Evolutionary conservation across 129 eudicot species (phyloP), one percentile per base, ranked within the genome.

Genomic region (Centaurea solstitialis): DNA sequence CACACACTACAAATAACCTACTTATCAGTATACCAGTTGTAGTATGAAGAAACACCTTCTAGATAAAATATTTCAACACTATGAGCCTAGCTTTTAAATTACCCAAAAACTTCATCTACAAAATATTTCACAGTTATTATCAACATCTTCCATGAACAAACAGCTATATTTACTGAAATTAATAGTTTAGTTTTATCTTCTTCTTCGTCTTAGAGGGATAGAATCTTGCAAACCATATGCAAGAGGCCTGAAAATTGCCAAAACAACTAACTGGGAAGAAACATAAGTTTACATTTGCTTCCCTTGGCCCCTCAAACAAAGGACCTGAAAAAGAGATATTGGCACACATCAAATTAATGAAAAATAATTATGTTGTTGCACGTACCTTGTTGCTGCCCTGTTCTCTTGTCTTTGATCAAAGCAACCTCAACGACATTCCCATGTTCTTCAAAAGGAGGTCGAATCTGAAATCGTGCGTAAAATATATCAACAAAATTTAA

Each of bases 351-450:
- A 64, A 76, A 77, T 59, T 30, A 75, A 37, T 47, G 61, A 70
- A 24, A 73, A 50, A 68, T 21, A 17, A 38, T 38, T 72, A 21
- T 68, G 65, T 30, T 72, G 43, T 77, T 61, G 82, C 80, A 83
- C 88, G 85, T 93, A 93, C 99, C 99, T 93, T 96, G 99, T 69
- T 93, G 98, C 79, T 86, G 97, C 69, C 99, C 99, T 41, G 99
- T 88, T 87, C 93, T 89, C 85, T 90, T 93, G 82, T 96, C 99
- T 85, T 85, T 96, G 70, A 96, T 96, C 82, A 96, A 83, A 82
- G 98, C 98, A 91, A 96, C 97, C 81, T 96, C 99, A 68, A 90
- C 11, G 70, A 94, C 99, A 50, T 73, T 89, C 70, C 98, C 99
- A 83, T 91, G 95, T 72, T 93, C 84, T 77, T 96, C 99, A 87